Conservation (phyloP, 192 early-diverging fungal genomes). For the Blastocladiella britannica region DNA sequence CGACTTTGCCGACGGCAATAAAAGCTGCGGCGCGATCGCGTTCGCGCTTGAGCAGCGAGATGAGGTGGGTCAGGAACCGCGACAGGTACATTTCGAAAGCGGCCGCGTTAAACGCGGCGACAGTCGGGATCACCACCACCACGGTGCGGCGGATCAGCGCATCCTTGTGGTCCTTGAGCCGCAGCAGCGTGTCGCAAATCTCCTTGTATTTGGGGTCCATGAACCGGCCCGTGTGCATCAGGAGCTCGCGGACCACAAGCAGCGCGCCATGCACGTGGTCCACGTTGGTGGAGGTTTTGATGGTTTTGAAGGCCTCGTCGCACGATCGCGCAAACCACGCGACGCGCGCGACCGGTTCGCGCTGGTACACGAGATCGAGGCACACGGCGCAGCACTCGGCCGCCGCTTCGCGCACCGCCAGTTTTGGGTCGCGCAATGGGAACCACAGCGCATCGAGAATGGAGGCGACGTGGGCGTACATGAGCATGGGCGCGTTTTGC, state of each 20-base stretch:
- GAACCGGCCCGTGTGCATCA: constrained; percentile 65
- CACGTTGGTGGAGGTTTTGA: constrained; percentile 34
- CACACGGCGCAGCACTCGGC: constrained; percentile 60
- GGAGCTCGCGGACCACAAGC: constrained; percentile 55
- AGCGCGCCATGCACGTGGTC: constrained; percentile 75
- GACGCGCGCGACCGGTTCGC: constrained; percentile 34
- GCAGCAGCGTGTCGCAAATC: constrained; percentile 52
- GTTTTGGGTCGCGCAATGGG: constrained; percentile 57
- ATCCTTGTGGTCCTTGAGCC: constrained; percentile 59
- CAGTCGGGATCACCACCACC: constrained; percentile 55
- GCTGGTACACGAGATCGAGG: constrained; percentile 51
- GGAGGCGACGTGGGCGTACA: constrained; percentile 57
- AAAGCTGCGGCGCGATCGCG: constrained; percentile 52
- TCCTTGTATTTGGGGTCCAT: constrained; percentile 59
- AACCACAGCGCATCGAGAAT: constrained; percentile 72
- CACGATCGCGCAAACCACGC: constrained; percentile 57
- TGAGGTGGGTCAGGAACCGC: constrained; percentile 48
- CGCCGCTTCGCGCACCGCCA: constrained; percentile 56
- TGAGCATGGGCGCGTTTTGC: constrained; percentile 52
- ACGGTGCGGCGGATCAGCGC: constrained; percentile 58
- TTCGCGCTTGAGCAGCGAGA: constrained; percentile 48
- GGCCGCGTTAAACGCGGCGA: constrained; percentile 56
- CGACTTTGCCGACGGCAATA: constrained; percentile 64
- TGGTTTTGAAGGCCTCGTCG: constrained; percentile 57
- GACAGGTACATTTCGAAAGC: constrained; percentile 50